Evolutionary conservation across 73 alveolate species (phyloP).

Genomic region (Symbiodinium pilosum): DNA sequence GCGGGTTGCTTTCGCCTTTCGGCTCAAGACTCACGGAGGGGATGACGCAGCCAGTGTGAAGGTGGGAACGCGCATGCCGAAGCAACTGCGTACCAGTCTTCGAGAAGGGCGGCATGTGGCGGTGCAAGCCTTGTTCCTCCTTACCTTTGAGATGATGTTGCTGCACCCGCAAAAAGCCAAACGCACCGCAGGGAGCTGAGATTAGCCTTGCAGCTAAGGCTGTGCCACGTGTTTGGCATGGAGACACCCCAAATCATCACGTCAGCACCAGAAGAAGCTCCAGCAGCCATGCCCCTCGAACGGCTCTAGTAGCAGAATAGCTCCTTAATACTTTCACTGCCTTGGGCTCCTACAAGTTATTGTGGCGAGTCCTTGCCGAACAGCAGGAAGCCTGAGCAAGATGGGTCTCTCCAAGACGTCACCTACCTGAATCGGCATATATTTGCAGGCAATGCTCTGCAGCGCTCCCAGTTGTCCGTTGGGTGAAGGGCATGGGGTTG

Average conservation of each 20-base stretch:
- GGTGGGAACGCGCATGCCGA: neutral
- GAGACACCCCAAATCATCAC: neutral
- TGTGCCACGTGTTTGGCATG: neutral
- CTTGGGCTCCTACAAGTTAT: too few species aligned
- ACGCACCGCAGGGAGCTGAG: too few species aligned
- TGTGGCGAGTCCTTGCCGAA: too few species aligned
- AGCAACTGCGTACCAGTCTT: too few species aligned
- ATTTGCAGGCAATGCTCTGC: conserved; percentile 48
- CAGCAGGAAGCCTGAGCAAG: too few species aligned
- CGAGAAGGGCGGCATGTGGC: too few species aligned
- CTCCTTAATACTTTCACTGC: too few species aligned
- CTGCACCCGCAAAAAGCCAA: too few species aligned
- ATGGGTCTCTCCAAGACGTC: neutral
- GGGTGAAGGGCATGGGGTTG: too few species aligned
- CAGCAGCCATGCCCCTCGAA: neutral
- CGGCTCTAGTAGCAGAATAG: neutral
- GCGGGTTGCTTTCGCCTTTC: neutral
- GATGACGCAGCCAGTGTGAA: neutral
- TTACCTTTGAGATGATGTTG: neutral
- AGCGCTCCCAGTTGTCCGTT: neutral
- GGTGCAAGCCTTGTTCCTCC: neutral
- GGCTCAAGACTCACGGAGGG: neutral
- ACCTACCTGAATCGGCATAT: conserved; percentile 71
- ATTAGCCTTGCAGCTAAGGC: neutral
- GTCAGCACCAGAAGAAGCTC: neutral